Evolutionary conservation across 1,284 basidiomycete species (phyloP).

Genomic region (Marasmius oreades): DNA sequence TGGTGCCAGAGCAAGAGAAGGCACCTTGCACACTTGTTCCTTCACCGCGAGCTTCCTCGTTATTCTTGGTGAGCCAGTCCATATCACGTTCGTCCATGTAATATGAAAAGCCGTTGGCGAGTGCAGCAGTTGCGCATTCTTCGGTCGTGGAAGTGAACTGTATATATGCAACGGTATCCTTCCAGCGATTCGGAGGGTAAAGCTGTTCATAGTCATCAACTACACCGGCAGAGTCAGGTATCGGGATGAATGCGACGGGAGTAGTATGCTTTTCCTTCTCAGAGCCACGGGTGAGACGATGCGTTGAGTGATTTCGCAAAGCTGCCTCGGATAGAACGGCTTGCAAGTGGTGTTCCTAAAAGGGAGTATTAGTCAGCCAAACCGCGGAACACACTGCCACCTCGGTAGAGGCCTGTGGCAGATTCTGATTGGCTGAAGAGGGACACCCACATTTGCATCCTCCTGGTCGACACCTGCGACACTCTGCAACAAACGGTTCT

Average conservation of each 20-base stretch:
- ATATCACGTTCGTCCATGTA: conserved; percentile 97
- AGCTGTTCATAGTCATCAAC: conserved; percentile 73
- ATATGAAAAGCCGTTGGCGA: conserved; percentile 76
- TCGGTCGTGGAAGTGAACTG: conserved; percentile 89
- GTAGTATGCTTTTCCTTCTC: conserved; percentile 37
- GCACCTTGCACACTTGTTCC: conserved; percentile 77
- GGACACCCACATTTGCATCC: conserved; percentile 77
- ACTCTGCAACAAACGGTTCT: conserved; percentile 51
- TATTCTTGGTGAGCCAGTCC: conserved; percentile 91
- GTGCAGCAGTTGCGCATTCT: conserved; percentile 57
- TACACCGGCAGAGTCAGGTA: conserved; percentile 84
- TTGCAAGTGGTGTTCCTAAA: conserved; percentile 91
- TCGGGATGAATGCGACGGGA: conserved; percentile 82
- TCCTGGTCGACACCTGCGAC: conserved; percentile 77
- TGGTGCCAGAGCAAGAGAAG: conserved; percentile 50
- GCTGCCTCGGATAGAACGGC: conserved; percentile 76
- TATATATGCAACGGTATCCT: conserved; percentile 78
- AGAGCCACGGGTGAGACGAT: conserved; percentile 38
- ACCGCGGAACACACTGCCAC: conserved; percentile 50
- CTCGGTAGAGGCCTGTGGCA: conserved; percentile 28
- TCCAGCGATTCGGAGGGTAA: conserved; percentile 70
- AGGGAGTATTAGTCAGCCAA: conserved; percentile 54
- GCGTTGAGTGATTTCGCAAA: conserved; percentile 47
- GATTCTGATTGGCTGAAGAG: conserved; percentile 27
- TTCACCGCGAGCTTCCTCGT: conserved; percentile 84